Base-by-base conservation (phyloP, 495 filamentous ascomycete species). In the Opeltia flavorubescens region DNA sequence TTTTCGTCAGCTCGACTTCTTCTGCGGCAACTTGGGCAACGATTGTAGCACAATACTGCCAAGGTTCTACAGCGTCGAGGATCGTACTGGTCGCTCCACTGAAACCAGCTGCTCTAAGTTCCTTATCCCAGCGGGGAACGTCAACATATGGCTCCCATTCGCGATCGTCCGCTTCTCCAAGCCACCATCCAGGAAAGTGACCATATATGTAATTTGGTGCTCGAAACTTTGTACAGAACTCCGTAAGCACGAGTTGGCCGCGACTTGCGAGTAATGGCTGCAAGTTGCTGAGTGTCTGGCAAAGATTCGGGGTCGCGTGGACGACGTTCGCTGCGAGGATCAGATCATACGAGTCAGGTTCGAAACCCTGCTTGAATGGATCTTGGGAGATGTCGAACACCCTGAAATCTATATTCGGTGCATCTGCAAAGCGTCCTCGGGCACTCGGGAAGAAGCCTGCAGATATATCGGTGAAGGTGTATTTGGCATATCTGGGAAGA, bases 291-390 rank as follows among this genome's bases (percentile, higher is more conserved):
- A 53, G 23, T 20, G 51, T 46, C 7, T 47, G 13, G 1, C 21
- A 21, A 5, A 50, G 17, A 20, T 2, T 28, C 25, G 47, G 39
- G 0, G 74, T 76, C 1, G 74, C 68, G 41, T 78, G 76, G 2
- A 79, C 50, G 15, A 74, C 71, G 43, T 72, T 69, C 6, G 65
- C 50, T 0, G 71, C 75, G 5, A 78, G 43, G 6, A 80, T 60
- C 0, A 80, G 50, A 46, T 60, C 58, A 50, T 59, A 64, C n/a
- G 46, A 41, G 1, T 26, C 50, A 12, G 30, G n/a, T 9, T 58
- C 47, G 44, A 66, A 61, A 2, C 60, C 60, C 36, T 66, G 63
- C 41, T 60, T 48, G 15, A 50, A 13, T 0, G 62, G 58, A 25
- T 49, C 40, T 26, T 60, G 53, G 13, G 62, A 62, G 24, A 77